These are phyloP conservation scores for Globisporangium cederbergense DNA, from an alignment of 352 stramenopile species.

Conservation along the genomic window DNA sequence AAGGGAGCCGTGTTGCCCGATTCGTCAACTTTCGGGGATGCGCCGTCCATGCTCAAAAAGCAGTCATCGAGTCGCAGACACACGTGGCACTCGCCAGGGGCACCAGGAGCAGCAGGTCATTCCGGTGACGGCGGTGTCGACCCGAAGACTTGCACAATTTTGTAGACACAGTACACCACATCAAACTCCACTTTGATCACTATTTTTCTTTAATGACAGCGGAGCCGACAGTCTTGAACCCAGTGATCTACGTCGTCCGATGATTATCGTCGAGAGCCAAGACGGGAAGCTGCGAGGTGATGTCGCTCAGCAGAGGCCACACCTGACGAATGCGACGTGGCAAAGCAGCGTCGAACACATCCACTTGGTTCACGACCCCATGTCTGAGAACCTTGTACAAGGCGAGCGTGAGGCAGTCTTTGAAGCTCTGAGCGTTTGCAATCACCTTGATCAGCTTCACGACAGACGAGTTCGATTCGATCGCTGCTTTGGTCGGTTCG, in stretches of 20 bases:
- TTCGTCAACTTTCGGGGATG: neutral
- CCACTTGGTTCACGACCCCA: conserved; percentile 19
- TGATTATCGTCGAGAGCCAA: conserved; percentile 1
- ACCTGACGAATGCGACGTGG: conserved; percentile 6
- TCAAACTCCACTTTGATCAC: neutral
- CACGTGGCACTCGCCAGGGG: conserved; percentile 17
- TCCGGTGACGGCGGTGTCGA: neutral
- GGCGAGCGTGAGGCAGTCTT: conserved; percentile 6
- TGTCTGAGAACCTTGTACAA: conserved; percentile 21
- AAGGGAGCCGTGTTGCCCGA: conserved; percentile 8
- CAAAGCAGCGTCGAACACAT: conserved; percentile 23
- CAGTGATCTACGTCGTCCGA: neutral
- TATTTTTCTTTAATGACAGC: too few species aligned
- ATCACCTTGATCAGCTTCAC: conserved; percentile 4
- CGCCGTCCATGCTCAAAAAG: neutral
- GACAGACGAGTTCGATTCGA: neutral
- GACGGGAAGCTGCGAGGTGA: conserved; percentile 6
- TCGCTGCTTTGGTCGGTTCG: neutral
- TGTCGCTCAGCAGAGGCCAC: conserved; percentile 19
- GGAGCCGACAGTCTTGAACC: too few species aligned
- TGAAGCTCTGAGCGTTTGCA: conserved; percentile 12
- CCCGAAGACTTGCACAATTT: conserved; percentile 14
- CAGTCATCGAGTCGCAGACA: conserved; percentile 10
- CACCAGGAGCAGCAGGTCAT: neutral
- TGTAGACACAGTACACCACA: conserved; percentile 6